A percentile compares a stretch with the other conserved stretches of the same genome.
Conservation (phyloP, 2,329 filamentous ascomycete genomes). For the Penicillium frequentans region DNA sequence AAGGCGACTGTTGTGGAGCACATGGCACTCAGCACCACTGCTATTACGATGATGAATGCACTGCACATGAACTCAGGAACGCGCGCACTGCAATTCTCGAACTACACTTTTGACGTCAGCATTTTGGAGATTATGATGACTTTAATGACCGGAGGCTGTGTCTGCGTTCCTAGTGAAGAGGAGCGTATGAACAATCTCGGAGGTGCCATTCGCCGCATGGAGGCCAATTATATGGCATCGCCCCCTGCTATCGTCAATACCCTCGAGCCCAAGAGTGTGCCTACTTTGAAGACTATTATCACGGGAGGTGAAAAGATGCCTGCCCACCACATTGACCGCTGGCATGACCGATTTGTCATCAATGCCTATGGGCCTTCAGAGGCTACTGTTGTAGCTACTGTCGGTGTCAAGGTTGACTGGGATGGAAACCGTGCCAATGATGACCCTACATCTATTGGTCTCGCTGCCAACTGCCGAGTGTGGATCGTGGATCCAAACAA, state of each 20-base stretch:
- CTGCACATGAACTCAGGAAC: slow-evolving; percentile 54
- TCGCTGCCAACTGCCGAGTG: slow-evolving; percentile 31
- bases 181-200: slow-evolving; percentile 53
- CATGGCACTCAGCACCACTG: slow-evolving; percentile 55
- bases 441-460: slow-evolving; percentile 37
- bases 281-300: slow-evolving; percentile 44
- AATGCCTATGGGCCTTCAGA: slow-evolving; percentile 48
- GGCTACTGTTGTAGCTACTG: slow-evolving; percentile 35
- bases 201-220: slow-evolving; percentile 52
- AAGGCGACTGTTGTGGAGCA: slow-evolving; percentile 66
- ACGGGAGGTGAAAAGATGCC: slow-evolving; percentile 49
- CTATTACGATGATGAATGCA: slow-evolving; percentile 52
- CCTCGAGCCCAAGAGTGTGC: slow-evolving; percentile 45
- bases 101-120: slow-evolving; percentile 57
- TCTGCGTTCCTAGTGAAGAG: slow-evolving; percentile 57
- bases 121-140: slow-evolving; percentile 57
- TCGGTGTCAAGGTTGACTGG: slow-evolving; percentile 31
- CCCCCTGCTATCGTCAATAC: slow-evolving; percentile 60
- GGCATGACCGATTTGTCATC: slow-evolving; percentile 45
- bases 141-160: slow-evolving; percentile 57
- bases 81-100: slow-evolving; percentile 60
- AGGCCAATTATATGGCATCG: slow-evolving; percentile 55
- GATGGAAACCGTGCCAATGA: slow-evolving; percentile 30
- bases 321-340: slow-evolving; percentile 44
- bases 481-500: slow-evolving; percentile 44